Conservation (phyloP, 139 green algal genomes). For the Coelastrella sp. region DNA sequence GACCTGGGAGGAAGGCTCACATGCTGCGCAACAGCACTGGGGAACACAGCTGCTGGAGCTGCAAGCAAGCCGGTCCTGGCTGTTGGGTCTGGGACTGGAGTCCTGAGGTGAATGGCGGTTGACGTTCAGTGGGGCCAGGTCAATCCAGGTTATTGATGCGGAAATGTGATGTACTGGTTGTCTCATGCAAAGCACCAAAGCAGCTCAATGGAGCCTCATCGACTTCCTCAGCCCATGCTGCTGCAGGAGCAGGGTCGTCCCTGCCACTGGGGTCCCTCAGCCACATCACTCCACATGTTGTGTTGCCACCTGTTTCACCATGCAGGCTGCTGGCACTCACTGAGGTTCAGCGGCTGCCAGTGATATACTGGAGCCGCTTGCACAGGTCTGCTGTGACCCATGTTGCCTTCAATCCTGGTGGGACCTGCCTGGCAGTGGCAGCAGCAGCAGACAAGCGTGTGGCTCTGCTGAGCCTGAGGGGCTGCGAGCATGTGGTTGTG, state of each 20-base stretch:
- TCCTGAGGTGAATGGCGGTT: conserved; percentile 52
- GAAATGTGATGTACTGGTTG: background rate
- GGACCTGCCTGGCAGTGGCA: background rate
- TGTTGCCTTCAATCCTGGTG: conserved; percentile 12
- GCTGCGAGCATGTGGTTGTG: conserved; percentile 15
- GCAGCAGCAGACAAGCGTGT: conserved; percentile 19
- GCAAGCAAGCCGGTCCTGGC: conserved; percentile 34
- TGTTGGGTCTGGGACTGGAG: conserved; percentile 59
- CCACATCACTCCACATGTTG: background rate
- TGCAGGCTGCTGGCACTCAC: conserved; percentile 13
- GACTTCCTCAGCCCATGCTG: background rate
- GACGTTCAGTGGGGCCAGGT: background rate
- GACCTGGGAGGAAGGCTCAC: conserved; percentile 40
- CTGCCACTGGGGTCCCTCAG: background rate
- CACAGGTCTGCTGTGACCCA: background rate
- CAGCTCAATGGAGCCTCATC: no score
- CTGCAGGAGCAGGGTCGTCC: background rate
- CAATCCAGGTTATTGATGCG: no score
- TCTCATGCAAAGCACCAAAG: no score
- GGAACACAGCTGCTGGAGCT: conserved; percentile 1
- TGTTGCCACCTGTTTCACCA: background rate
- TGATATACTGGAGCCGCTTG: conserved; percentile 4
- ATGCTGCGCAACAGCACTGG: conserved; percentile 40
- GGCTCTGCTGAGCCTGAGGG: conserved; percentile 15
- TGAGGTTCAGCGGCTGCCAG: conserved; percentile 19